A percentile compares a stretch with the other conserved stretches of the same genome.
Evolutionary conservation across 2,329 filamentous ascomycete species (phyloP).

Genomic region (Aspergillus neotritici): DNA sequence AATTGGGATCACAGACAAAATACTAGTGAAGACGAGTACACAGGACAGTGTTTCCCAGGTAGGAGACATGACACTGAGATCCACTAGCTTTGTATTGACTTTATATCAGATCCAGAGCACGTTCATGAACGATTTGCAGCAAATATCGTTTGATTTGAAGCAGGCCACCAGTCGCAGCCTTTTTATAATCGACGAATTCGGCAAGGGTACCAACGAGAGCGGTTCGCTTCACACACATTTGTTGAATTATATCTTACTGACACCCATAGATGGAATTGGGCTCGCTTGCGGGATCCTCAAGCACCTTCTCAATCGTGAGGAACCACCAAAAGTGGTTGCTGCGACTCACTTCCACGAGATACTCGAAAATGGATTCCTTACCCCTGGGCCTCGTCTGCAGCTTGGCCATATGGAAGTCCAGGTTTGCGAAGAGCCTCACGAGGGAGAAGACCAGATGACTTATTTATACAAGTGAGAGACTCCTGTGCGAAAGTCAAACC

Average conservation of each 20-base stretch:
- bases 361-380: conserved; percentile 50
- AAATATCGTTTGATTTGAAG: conserved; percentile 70
- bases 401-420: conserved; percentile 57
- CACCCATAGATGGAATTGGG: conserved; percentile 54
- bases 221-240: conserved; percentile 26
- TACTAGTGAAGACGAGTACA: conserved; percentile 78
- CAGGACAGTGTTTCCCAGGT: conserved; percentile 60
- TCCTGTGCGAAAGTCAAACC: not conserved
- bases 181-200: conserved; percentile 89
- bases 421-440: conserved; percentile 38
- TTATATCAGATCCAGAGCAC: conserved; percentile 52
- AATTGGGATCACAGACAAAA: conserved; percentile 87
- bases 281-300: conserved; percentile 58
- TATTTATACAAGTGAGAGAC: conserved; percentile 59
- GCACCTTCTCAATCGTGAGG: conserved; percentile 46
- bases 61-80: not conserved
- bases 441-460: conserved; percentile 50
- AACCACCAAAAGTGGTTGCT: conserved; percentile 55
- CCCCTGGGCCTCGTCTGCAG: conserved; percentile 40
- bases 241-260: not conserved
- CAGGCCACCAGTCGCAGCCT: conserved; percentile 71
- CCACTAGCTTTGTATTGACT: not conserved
- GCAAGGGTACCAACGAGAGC: conserved; percentile 60
- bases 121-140: conserved; percentile 79
- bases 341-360: conserved; percentile 60